These are phyloP conservation scores for Leccinum boreale DNA, from an alignment of 768 basidiomycete genomes.

Conservation along the genomic window DNA sequence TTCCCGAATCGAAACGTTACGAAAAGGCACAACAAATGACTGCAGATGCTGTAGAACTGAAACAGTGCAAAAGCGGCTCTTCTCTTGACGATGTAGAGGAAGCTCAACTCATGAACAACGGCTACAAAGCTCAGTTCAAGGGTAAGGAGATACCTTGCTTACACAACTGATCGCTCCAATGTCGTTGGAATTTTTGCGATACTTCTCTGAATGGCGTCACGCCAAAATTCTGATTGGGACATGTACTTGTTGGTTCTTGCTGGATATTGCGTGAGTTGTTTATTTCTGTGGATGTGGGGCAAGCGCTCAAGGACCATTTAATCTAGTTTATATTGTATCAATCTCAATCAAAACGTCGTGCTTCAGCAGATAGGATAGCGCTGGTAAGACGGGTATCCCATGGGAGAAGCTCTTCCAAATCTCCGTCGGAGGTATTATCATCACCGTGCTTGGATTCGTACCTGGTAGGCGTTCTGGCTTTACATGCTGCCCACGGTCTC, in stretches of 20 bases:
- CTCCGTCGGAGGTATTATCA: slow-evolving; percentile 64
- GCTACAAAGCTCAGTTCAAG: slow-evolving; percentile 51
- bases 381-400: slow-evolving; percentile 49
- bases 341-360: slow-evolving; percentile 74
- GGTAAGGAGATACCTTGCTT: slow-evolving; percentile 29
- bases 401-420: slow-evolving; percentile 69
- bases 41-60: slow-evolving; percentile 31
- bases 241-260: slow-evolving; percentile 66
- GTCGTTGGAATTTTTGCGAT: slow-evolving; percentile 51
- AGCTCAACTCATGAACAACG: slow-evolving; percentile 28
- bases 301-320: neutral
- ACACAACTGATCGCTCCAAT: neutral
- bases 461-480: slow-evolving; percentile 43
- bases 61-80: slow-evolving; percentile 24
- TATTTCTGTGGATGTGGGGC: neutral
- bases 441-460: slow-evolving; percentile 73
- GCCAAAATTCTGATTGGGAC: slow-evolving; percentile 67
- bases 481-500: neutral
- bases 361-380: slow-evolving; percentile 67
- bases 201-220: slow-evolving; percentile 75
- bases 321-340: slow-evolving; percentile 70
- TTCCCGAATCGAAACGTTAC: slow-evolving; percentile 64
- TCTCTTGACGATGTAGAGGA: slow-evolving; percentile 3
- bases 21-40: slow-evolving; percentile 35
- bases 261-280: slow-evolving; percentile 58